phyloP scores from a whole-genome alignment of 2,329 filamentous ascomycete species.

The Macrophomina tecta region DNA sequence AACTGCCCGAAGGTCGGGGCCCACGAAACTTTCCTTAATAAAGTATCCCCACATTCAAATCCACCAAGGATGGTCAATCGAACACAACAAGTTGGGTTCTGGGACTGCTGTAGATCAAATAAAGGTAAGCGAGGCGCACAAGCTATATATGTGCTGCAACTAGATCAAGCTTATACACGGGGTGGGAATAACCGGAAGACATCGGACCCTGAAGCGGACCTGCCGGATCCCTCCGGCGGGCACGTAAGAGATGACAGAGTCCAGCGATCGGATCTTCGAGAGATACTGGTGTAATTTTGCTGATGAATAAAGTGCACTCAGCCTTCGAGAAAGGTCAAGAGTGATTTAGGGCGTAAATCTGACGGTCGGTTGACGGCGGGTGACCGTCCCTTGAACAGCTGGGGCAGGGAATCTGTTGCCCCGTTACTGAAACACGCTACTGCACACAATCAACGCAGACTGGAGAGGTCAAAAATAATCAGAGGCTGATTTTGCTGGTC shows the following conservation, averaged over 20 bases:
- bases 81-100: background rate
- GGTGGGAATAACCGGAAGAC: background rate
- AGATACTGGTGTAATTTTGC: background rate
- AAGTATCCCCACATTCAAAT: background rate
- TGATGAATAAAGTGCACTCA: too few species aligned
- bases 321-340: too few species aligned
- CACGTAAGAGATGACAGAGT: background rate
- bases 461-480: too few species aligned
- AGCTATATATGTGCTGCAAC: background rate
- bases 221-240: background rate
- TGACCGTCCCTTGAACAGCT: too few species aligned
- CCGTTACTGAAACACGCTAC: too few species aligned
- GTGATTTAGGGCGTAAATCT: too few species aligned
- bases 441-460: too few species aligned
- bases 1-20: background rate
- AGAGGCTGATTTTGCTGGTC: too few species aligned
- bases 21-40: background rate
- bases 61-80: background rate
- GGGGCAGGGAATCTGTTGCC: too few species aligned
- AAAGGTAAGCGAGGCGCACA: background rate
- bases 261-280: too few species aligned
- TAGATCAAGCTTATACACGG: background rate
- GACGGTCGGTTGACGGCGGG: too few species aligned
- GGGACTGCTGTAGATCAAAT: background rate
- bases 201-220: background rate